Percentiles rank a stretch among this genome's conserved stretches.
Conservation (phyloP, 495 filamentous ascomycete species). For the Xylaria intraflava region DNA sequence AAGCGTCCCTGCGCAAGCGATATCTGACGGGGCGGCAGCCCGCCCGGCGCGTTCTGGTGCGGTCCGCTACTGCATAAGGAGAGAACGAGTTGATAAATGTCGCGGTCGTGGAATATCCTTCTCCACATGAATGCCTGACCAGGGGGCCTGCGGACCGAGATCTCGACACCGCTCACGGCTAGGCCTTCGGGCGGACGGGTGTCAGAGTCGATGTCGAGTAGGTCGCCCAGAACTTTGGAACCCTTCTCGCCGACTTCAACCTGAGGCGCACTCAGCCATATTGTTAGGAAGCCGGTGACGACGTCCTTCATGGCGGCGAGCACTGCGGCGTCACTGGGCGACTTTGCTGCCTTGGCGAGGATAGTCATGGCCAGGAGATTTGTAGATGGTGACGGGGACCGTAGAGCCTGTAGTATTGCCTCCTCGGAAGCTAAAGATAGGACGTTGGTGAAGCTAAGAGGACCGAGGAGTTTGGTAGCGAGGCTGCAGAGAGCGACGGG, state of each 20-base stretch:
- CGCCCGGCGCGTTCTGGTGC: slow-evolving; percentile 31
- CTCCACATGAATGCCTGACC: slow-evolving; percentile 71
- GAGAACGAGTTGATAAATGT: slow-evolving; percentile 61
- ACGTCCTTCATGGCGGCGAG: slow-evolving; percentile 59
- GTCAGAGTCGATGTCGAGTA: slow-evolving; percentile 63
- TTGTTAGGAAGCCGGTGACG: slow-evolving; percentile 52
- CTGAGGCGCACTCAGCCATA: slow-evolving; percentile 66
- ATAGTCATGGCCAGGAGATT: slow-evolving; percentile 66
- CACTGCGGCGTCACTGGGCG: slow-evolving; percentile 57
- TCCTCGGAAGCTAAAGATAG: slow-evolving; percentile 48
- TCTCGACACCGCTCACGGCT: slow-evolving; percentile 23
- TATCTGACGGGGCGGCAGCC: slow-evolving; percentile 53
- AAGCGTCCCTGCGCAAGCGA: slow-evolving; percentile 74
- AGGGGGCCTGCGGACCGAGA: slow-evolving; percentile 30
- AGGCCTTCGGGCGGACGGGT: slow-evolving; percentile 39
- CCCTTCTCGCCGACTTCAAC: slow-evolving; percentile 70
- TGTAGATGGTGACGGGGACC: slow-evolving; percentile 54
- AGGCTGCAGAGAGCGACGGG: slow-evolving; percentile 45
- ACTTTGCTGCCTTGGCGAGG: slow-evolving; percentile 61
- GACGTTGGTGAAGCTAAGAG: slow-evolving; percentile 44
- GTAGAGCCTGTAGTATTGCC: slow-evolving; percentile 49
- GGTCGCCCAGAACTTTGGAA: slow-evolving; percentile 55
- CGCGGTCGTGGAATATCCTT: slow-evolving; percentile 58
- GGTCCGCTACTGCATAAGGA: slow-evolving; percentile 46
- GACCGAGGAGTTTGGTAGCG: slow-evolving; percentile 47